Evolutionary conservation across 2,329 filamentous ascomycete species (phyloP).

Genomic region (Colletotrichum tabaci): DNA sequence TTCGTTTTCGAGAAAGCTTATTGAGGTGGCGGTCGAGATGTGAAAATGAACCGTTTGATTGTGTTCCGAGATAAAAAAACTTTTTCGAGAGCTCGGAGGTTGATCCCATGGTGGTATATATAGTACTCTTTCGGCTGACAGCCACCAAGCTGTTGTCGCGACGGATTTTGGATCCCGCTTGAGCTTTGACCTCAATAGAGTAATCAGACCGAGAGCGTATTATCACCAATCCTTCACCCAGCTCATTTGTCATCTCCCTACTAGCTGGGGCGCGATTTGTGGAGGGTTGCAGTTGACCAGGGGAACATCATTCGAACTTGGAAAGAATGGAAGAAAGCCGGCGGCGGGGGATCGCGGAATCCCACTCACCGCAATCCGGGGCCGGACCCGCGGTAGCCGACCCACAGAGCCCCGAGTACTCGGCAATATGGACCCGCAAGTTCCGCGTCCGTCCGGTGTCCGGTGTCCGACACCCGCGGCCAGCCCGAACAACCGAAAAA

Average conservation of each 20-base stretch:
- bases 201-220: neutral
- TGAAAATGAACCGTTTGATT: neutral
- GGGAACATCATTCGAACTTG: constrained; percentile 11
- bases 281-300: neutral
- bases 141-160: neutral
- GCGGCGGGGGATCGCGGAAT: neutral
- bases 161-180: constrained; percentile 14
- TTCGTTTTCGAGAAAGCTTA: neutral
- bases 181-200: neutral
- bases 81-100: neutral
- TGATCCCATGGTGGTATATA: neutral
- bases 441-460: neutral
- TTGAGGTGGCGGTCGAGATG: neutral
- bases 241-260: neutral
- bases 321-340: neutral
- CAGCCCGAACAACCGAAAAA: too few relatives aligned
- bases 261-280: neutral
- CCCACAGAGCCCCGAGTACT: neutral
- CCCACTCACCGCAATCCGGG: neutral
- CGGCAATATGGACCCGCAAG: neutral
- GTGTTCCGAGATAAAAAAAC: too few relatives aligned
- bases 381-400: neutral
- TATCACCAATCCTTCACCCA: neutral
- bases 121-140: neutral
- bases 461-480: neutral